Base-by-base conservation (phyloP, 169 alveolate genomes). In the Eimeria zaria region DNA sequence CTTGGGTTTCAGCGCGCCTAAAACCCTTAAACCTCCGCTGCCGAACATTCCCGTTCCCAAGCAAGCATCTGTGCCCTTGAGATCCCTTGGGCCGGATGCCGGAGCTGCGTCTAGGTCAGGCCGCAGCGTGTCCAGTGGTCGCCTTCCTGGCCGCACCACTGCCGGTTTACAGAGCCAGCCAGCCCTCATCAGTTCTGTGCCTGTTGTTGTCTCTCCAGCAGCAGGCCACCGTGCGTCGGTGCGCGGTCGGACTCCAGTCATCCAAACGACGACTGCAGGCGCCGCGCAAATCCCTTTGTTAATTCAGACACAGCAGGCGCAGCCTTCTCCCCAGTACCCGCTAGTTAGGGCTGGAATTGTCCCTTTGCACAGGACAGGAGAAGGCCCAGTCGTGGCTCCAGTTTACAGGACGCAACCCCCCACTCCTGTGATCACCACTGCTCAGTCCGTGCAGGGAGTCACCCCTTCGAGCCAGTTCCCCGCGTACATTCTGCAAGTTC, bases 111-210 rank as follows among this genome's bases (percentile, higher is more conserved):
- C 90, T 73, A 51, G 73, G 36, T 81, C 90, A 81, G 73, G 90
- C 71, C 67, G 90, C 73, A 81, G 51, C 48, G 51, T 81, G 16
- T 81, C 90, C 73, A 81, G 36, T 48, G 90, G 73, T 27, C 90
- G 11, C 41, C 27, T 55, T 51, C 33, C 46, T 44, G 67, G 73
- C 69, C 90, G 90, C 90, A 81, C 90, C 46, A 53, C 33, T 33
- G 33, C 90, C 67, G 53, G 90, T n/a, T 12, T n/a, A 30, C 90
- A 81, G 53, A 11, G 67, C n/a, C 73, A 81, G 71, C 51, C 90
- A 27, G 48, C 73, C 73, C 12, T 18, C 53, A 51, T 30, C 53
- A 24, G 51, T 18, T n/a, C 46, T 11, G 90, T 55, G 51, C 67
- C 69, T 1, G 20, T 51, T 41, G 60, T 46, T 76, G 51, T 69